These are phyloP conservation scores for Colletotrichum sp. DNA, from an alignment of 2,329 filamentous ascomycete species.

Conservation along the genomic window DNA sequence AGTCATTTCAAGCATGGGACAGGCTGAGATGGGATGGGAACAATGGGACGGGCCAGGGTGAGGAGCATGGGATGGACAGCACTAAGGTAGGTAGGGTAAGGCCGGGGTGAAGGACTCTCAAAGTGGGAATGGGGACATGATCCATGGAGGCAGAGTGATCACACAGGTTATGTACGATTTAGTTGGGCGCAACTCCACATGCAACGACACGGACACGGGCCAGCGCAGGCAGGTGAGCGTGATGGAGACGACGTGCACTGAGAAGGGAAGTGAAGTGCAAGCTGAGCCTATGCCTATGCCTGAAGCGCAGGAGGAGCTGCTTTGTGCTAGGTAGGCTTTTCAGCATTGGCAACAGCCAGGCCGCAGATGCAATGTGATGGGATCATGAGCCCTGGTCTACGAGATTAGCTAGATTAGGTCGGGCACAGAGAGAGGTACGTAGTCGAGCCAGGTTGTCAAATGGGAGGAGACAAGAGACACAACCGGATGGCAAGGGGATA, in stretches of 20 bases:
- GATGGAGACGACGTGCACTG: not conserved
- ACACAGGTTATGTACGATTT: constrained; percentile 35
- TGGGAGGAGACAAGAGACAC: not conserved
- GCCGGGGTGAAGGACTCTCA: not conserved
- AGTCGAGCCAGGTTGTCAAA: not conserved
- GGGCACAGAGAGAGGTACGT: not conserved
- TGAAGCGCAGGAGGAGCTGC: not conserved
- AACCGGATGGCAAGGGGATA: not conserved
- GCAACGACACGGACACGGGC: not conserved
- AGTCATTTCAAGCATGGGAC: constrained; percentile 13
- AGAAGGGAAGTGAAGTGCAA: not conserved
- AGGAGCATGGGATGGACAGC: constrained; percentile 4
- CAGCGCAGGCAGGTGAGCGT: constrained; percentile 1
- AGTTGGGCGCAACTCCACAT: not conserved
- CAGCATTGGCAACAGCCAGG: not conserved
- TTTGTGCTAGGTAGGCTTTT: not conserved
- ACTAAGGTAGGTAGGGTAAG: not conserved
- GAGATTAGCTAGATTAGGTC: constrained; percentile 9
- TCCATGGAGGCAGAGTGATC: not conserved
- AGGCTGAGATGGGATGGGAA: constrained; percentile 19
- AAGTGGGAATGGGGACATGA: constrained; percentile 5
- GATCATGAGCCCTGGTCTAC: not conserved
- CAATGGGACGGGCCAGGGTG: constrained; percentile 2
- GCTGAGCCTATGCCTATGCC: not conserved
- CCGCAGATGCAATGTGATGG: constrained; percentile 13